Evolutionary conservation across 1,139 yeast species (phyloP).

Genomic region (Suhomyces anneliseae): DNA sequence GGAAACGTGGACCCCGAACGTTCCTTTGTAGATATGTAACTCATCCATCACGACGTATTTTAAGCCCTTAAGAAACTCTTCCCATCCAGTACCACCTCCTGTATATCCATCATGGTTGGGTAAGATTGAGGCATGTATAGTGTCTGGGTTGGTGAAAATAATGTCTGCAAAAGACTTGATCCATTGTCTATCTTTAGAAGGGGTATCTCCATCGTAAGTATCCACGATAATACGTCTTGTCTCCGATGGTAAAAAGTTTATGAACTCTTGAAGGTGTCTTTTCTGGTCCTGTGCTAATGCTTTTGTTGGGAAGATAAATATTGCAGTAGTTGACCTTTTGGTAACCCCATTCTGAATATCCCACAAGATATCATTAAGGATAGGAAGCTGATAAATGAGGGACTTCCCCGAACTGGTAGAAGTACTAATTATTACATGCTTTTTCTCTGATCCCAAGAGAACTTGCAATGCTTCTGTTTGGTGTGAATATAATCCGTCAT

Average conservation of each 20-base stretch:
- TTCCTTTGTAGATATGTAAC: conserved; percentile 83
- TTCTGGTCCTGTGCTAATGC: conserved; percentile 97
- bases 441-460: conserved; percentile 41
- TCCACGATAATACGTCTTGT: conserved; percentile 51
- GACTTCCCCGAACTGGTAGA: conserved; percentile 97
- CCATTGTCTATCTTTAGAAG: conserved; percentile 46
- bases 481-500: conserved; percentile 65
- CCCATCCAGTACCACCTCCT: conserved; percentile 54
- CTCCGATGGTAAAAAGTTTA: conserved; percentile 43
- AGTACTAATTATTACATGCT: conserved; percentile 81
- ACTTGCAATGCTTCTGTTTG: conserved; percentile 76
- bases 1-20: conserved; percentile 91
- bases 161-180: conserved; percentile 69
- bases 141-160: conserved; percentile 92
- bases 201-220: conserved; percentile 94
- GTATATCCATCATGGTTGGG: conserved; percentile 57
- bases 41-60: conserved; percentile 85
- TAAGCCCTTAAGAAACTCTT: conserved; percentile 59
- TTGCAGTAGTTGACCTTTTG: conserved; percentile 52
- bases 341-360: conserved; percentile 24
- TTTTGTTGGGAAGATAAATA: conserved; percentile 92
- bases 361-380: conserved; percentile 58
- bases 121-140: conserved; percentile 79
- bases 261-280: conserved; percentile 66
- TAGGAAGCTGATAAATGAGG: conserved; percentile 84